Conservation (phyloP, 495 filamentous ascomycete genomes). For the Xylaria castorea region DNA sequence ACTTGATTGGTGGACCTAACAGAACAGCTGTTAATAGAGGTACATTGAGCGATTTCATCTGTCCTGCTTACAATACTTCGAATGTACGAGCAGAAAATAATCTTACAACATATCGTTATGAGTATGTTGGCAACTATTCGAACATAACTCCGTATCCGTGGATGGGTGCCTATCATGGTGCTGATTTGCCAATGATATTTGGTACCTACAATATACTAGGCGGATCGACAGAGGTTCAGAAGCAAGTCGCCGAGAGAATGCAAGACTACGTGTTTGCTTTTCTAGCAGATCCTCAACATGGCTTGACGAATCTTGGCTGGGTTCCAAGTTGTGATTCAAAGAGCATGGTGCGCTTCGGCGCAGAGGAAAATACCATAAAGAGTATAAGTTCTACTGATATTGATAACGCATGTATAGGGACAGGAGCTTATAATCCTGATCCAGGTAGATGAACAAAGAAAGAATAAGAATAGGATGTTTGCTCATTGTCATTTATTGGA, state of each 20-base stretch:
- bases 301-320: slow-evolving; percentile 40
- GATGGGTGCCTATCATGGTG: slow-evolving; percentile 61
- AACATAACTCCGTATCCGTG: slow-evolving; percentile 50
- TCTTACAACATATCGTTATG: slow-evolving; percentile 57
- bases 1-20: slow-evolving; percentile 43
- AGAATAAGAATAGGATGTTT: neutral
- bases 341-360: slow-evolving; percentile 33
- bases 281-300: slow-evolving; percentile 49
- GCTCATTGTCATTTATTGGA: neutral
- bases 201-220: slow-evolving; percentile 46
- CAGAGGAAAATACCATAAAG: slow-evolving; percentile 20
- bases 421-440: slow-evolving; percentile 29
- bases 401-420: slow-evolving; percentile 35
- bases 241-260: slow-evolving; percentile 47
- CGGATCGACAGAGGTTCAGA: slow-evolving; percentile 43
- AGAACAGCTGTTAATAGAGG: slow-evolving; percentile 40
- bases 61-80: slow-evolving; percentile 47
- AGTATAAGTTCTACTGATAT: slow-evolving; percentile 35
- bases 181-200: slow-evolving; percentile 55
- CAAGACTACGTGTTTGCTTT: slow-evolving; percentile 54
- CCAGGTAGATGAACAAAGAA: slow-evolving; percentile 16
- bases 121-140: slow-evolving; percentile 56
- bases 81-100: slow-evolving; percentile 30
- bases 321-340: neutral
- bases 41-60: slow-evolving; percentile 44